These are phyloP conservation scores for Acacia crassicarpa DNA, from an alignment of 306 rosid species.

Conservation along the genomic window DNA sequence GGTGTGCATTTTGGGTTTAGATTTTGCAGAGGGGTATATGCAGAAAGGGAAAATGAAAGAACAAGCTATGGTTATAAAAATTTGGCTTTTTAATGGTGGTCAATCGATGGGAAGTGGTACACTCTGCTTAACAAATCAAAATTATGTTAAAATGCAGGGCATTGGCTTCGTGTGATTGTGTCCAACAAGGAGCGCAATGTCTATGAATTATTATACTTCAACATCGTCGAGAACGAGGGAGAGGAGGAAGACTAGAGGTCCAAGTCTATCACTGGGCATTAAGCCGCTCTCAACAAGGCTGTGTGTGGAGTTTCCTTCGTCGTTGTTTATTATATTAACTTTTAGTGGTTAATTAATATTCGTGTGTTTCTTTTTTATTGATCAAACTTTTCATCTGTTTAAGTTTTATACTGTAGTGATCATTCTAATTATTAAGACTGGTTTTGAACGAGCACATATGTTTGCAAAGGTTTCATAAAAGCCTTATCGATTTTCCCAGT, in stretches of 20 bases:
- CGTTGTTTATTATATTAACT: conserved; percentile 28
- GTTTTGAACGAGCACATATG: not conserved
- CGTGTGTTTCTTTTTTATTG: conserved; percentile 12
- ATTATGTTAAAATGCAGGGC: too few relatives aligned
- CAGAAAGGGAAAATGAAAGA: too few relatives aligned
- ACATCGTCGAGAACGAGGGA: conserved; percentile 92
- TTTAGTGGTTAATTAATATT: conserved; percentile 33
- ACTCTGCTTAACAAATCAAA: too few relatives aligned
- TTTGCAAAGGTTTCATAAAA: not conserved
- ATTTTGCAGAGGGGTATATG: too few relatives aligned
- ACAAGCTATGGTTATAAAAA: too few relatives aligned
- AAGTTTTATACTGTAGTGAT: conserved; percentile 24
- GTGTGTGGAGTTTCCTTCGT: conserved; percentile 20
- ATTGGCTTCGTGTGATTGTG: conserved; percentile 92
- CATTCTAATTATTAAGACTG: not conserved
- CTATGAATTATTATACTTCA: conserved; percentile 90
- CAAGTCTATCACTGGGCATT: conserved; percentile 23
- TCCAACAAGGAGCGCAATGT: conserved; percentile 88
- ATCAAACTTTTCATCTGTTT: conserved; percentile 8
- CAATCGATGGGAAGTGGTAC: too few relatives aligned
- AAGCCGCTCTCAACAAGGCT: conserved; percentile 25
- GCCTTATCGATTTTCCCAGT: not conserved
- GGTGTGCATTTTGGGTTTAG: too few relatives aligned
- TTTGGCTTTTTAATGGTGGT: too few relatives aligned
- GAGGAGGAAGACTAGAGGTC: conserved; percentile 76